These are phyloP conservation scores for Acaromyces ingoldii DNA, from an alignment of 1,284 basidiomycete species.

Conservation along the genomic window DNA sequence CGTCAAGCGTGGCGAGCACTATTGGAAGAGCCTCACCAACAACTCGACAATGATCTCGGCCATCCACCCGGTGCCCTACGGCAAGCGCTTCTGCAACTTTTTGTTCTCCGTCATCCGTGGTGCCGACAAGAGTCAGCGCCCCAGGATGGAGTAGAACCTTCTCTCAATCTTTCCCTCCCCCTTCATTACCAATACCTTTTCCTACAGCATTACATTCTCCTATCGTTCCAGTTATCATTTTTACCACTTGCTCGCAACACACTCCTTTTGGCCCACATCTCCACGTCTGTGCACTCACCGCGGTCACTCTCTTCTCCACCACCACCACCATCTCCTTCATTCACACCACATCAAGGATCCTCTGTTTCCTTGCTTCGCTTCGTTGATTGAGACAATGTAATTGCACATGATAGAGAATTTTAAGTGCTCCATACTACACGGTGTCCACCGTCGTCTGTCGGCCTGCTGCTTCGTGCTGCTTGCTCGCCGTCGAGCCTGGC, in stretches of 20 bases:
- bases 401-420: no score
- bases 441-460: not conserved
- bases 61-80: slow-evolving; percentile 8
- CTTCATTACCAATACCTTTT: not conserved
- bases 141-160: slow-evolving; percentile 8
- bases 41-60: slow-evolving; percentile 12
- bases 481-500: slow-evolving; percentile 28
- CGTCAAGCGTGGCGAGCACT: slow-evolving; percentile 77
- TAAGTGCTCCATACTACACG: no score
- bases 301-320: no score
- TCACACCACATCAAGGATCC: no score
- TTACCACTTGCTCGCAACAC: not conserved
- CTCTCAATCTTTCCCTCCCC: not conserved
- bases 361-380: no score
- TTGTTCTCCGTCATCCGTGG: slow-evolving; percentile 10
- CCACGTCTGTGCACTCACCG: no score
- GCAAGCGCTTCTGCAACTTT: slow-evolving; percentile 12
- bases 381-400: no score
- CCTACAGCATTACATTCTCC: not conserved
- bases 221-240: not conserved
- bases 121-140: slow-evolving; percentile 7
- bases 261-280: not conserved
- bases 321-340: no score
- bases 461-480: slow-evolving; percentile 13
- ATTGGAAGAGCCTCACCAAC: slow-evolving; percentile 78